Evolutionary conservation across 2,329 filamentous ascomycete genomes (phyloP), one percentile per base, ranked within the genome.

Genomic region (Drechslera avenae): DNA sequence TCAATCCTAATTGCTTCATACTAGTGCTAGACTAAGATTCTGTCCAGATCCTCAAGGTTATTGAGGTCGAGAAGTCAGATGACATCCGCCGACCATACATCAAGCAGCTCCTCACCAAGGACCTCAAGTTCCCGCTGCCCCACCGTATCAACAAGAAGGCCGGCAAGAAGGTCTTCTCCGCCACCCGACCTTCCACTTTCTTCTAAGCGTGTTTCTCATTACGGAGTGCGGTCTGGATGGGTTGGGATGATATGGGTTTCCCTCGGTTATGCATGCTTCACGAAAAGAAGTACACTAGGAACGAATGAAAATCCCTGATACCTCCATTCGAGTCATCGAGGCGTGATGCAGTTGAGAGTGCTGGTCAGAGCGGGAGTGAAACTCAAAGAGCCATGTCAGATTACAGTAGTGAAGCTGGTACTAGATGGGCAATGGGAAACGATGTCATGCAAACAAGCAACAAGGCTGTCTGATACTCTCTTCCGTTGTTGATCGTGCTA

Each of bases 81-180:
- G 91, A 94, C 77, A 83, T 99, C 84, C 94, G 93, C 85, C 91
- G 94, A 79, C 93, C 94, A 68, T 99, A 99, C 88, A 96, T 99
- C 85, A 95, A 92, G 86, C 94, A 99, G 84, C 90, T 99, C 79
- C 81, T 96, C 77, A 82, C 84, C 81, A 97, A 97, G 89, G 78
- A 86, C 80, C 90, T 99, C 80, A 90, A 89, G 81, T 99, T 99
- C 90, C 94, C 94, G 78, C 90, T 99, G 69, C 94, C 94, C 77
- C 94, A 99, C 86, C 94, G 95, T 75, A 81, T 92, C 75, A 84
- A 87, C 83, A 92, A 91, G 83, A 83, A 84, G 79, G 80, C 79
- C 78, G 86, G 83, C 83, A 89, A 88, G 85, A 96, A 96, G 86
- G 77, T 97, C 78, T 99, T 96, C 84, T 86, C 89, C 77, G 86